Percentiles rank a stretch among this genome's conserved stretches.
phyloP scores from a whole-genome alignment of 208 protist genomes.

The Novymonas esmeraldas region DNA sequence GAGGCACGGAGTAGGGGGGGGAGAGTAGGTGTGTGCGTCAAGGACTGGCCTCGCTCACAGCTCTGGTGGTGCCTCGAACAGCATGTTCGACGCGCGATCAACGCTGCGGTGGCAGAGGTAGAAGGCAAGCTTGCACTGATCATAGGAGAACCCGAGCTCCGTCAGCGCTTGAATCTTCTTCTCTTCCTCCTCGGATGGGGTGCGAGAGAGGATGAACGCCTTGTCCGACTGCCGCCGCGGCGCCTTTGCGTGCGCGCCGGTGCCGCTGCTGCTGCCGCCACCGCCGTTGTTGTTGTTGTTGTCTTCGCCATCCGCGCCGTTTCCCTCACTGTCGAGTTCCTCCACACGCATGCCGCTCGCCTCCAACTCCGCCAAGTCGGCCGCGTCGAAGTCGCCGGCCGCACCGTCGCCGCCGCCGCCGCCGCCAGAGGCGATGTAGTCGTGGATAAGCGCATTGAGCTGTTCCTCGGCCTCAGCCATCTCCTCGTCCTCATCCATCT shows the following conservation, averaged over 20 bases:
- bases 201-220: conserved; percentile 55
- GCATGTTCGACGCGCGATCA: conserved; percentile 82
- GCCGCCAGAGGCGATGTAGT: conserved; percentile 12
- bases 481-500: conserved; percentile 39
- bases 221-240: conserved; percentile 32
- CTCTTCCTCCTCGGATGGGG: conserved; percentile 77
- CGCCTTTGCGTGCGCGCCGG: conserved; percentile 4
- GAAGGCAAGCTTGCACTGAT: conserved; percentile 85
- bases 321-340: conserved; percentile 25
- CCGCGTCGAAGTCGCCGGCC: conserved; percentile 25
- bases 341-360: conserved; percentile 33
- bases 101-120: conserved; percentile 81
- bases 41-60: too few relatives aligned
- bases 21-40: too few relatives aligned
- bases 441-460: conserved; percentile 19
- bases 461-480: conserved; percentile 35
- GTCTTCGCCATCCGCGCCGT: conserved; percentile 31
- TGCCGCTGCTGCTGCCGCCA: background rate
- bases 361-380: conserved; percentile 27
- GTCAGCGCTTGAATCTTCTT: conserved; percentile 83
- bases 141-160: conserved; percentile 83
- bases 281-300: too few relatives aligned
- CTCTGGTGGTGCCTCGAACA: conserved; percentile 88
- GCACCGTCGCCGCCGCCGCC: background rate
- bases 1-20: too few relatives aligned